Base-by-base conservation (phyloP, 768 basidiomycete genomes). In the Peribolospora kevripleyi region DNA sequence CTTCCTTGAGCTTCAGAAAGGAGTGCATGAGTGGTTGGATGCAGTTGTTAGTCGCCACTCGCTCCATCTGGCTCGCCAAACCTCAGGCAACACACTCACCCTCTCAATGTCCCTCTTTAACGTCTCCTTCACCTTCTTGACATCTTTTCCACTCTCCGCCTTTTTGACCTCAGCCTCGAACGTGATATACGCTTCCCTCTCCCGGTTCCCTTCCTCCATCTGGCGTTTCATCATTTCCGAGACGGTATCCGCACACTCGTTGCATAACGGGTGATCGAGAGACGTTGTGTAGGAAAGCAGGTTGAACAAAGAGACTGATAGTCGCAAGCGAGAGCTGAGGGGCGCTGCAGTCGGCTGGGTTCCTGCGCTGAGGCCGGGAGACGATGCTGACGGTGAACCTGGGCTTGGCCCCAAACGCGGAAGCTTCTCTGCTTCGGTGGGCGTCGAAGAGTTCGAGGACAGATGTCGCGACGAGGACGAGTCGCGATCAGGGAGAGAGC, bases 201-300 rank as follows among this genome's bases (percentile, higher is more conserved):
- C 87, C 64, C 80, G 82, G 69, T 80, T 84, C 3, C 82, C 81
- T 70, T 93, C 87, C 55, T 91, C 86, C 11, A 91, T 72, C 63
- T 86, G 80, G 49, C 75, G 74, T 61, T 82, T 78, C 41, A 97
- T 75, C 37, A 76, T 77, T 1, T 72, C 72, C 40, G 90, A 75
- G 42, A 97, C 69, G 50, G 81, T 74, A 62, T 83, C 80, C 3
- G 88, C 85, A 67, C 93, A 98, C 63, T 97, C 91, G 0, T 82
- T 78, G 66, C 93, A 98, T 6, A 98, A 73, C 5, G 93, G 93
- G 65, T 95, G 88, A 65, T 88, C 85, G 48, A 90, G 25, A 25
- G 25, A 25, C 25, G 25, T 25, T 25, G 25, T 25, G 25, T 25
- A 25, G 25, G 25, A 25, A 25, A 25, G 25, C 25, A 25, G 25